Conservation (phyloP, 2,329 filamentous ascomycete species). For the Exophiala aquamarina region DNA sequence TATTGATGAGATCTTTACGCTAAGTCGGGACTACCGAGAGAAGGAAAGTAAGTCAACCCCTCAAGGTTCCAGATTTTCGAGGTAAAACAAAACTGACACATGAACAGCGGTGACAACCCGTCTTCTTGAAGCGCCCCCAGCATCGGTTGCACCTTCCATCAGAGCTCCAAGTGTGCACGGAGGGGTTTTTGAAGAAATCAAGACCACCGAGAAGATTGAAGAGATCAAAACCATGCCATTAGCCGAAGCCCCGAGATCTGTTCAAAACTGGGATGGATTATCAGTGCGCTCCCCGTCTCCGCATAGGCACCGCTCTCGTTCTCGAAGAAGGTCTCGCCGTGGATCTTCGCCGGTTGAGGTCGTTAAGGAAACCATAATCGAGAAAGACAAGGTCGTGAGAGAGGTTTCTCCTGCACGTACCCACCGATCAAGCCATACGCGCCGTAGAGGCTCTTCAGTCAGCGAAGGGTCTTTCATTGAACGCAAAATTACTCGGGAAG, state of each 20-base stretch:
- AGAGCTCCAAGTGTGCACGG: constrained; percentile 42
- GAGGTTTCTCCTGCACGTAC: constrained; percentile 27
- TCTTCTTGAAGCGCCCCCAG: constrained; percentile 32
- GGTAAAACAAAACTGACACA: constrained; percentile 3
- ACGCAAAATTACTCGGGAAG: constrained; percentile 35
- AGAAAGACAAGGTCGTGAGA: constrained; percentile 25
- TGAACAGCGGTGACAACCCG: constrained; percentile 28
- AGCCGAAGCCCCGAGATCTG: constrained; percentile 32
- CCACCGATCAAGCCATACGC: constrained; percentile 22
- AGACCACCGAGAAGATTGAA: constrained; percentile 21
- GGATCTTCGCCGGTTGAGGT: constrained; percentile 23
- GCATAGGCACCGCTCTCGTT: constrained; percentile 33
- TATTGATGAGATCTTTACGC: constrained; percentile 82
- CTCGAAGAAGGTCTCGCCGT: constrained; percentile 23
- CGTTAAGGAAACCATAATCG: constrained; percentile 24
- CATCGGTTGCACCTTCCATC: constrained; percentile 9
- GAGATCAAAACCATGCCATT: constrained; percentile 26
- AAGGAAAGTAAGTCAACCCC: constrained; percentile 18
- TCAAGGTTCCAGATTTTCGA: no score
- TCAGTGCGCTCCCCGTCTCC: constrained; percentile 27
- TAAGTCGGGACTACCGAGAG: constrained; percentile 71
- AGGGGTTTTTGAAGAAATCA: constrained; percentile 20
- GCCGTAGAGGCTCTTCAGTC: constrained; percentile 37
- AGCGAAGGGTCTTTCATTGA: constrained; percentile 36
- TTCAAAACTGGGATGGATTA: constrained; percentile 34